Conservation (phyloP, 2,329 filamentous ascomycete species). For the Pseudogymnoascus sp. region DNA sequence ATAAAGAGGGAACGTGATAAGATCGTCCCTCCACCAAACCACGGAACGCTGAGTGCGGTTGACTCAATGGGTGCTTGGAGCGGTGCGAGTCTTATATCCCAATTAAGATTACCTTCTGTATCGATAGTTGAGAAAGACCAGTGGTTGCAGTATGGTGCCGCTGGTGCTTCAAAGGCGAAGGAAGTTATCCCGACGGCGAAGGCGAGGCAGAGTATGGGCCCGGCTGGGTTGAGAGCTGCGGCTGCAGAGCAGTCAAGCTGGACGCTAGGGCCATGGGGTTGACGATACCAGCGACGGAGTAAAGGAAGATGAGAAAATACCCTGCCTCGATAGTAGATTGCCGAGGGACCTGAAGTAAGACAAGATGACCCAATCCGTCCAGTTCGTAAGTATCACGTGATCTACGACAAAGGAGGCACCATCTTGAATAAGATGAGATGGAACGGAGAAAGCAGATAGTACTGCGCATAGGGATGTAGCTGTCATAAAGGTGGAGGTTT, state of each 20-base stretch:
- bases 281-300: conserved; percentile 10
- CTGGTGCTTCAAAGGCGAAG: conserved; percentile 50
- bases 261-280: conserved; percentile 56
- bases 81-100: conserved; percentile 63
- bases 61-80: conserved; percentile 68
- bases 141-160: conserved; percentile 60
- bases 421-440: neutral
- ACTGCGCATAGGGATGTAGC: neutral
- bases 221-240: conserved; percentile 42
- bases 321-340: neutral
- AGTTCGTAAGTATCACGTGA: neutral
- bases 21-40: conserved; percentile 36
- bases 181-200: conserved; percentile 52
- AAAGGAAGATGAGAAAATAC: neutral
- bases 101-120: conserved; percentile 60
- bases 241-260: conserved; percentile 40
- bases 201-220: conserved; percentile 58
- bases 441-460: neutral
- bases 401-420: neutral
- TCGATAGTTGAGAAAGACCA: conserved; percentile 64
- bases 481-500: neutral
- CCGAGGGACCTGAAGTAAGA: neutral
- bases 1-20: conserved; percentile 40
- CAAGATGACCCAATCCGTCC: neutral
- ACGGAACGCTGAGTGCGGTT: conserved; percentile 56